phyloP scores from a whole-genome alignment of 768 basidiomycete species.

The Lentinula sp. region DNA sequence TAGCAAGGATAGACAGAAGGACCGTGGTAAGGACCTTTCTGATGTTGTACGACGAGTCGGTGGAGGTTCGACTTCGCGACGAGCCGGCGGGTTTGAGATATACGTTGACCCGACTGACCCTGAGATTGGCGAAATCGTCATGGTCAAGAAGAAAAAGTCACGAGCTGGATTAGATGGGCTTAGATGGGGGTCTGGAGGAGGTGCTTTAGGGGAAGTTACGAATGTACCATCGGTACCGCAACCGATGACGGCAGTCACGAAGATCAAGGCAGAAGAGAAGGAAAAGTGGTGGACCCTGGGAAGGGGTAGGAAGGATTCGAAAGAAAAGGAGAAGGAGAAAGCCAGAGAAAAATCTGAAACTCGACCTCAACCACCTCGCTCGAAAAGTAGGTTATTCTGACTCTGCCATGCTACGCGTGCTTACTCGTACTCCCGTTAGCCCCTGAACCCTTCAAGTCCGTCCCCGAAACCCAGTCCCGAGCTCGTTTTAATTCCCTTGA shows the following conservation, averaged over 20 bases:
- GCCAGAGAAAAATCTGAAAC: slow-evolving; percentile 17
- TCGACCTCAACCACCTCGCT: slow-evolving; percentile 20
- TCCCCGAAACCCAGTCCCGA: slow-evolving; percentile 22
- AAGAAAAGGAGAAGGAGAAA: slow-evolving; percentile 45
- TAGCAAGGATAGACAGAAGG: slow-evolving; percentile 21
- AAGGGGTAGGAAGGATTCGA: slow-evolving; percentile 66
- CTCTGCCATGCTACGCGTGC: not conserved
- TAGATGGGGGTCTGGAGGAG: slow-evolving; percentile 34
- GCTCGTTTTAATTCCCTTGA: slow-evolving; percentile 64
- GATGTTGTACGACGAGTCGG: slow-evolving; percentile 55
- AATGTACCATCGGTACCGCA: slow-evolving; percentile 35
- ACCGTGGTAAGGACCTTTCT: slow-evolving; percentile 43
- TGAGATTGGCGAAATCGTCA: slow-evolving; percentile 61
- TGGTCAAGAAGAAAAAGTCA: slow-evolving; percentile 76
- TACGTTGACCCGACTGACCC: slow-evolving; percentile 59
- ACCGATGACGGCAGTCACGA: slow-evolving; percentile 14
- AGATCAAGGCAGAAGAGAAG: slow-evolving; percentile 29
- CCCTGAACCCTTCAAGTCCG: slow-evolving; percentile 34
- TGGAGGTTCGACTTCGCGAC: slow-evolving; percentile 21
- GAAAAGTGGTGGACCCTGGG: slow-evolving; percentile 84
- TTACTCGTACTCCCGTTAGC: slow-evolving; percentile 23
- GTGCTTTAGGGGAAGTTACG: slow-evolving; percentile 50
- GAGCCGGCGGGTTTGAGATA: slow-evolving; percentile 54
- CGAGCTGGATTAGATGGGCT: slow-evolving; percentile 54
- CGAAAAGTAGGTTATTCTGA: slow-evolving; percentile 27